Base-by-base conservation (phyloP, 2,329 filamentous ascomycete genomes). In the Aspergillus texensis region DNA sequence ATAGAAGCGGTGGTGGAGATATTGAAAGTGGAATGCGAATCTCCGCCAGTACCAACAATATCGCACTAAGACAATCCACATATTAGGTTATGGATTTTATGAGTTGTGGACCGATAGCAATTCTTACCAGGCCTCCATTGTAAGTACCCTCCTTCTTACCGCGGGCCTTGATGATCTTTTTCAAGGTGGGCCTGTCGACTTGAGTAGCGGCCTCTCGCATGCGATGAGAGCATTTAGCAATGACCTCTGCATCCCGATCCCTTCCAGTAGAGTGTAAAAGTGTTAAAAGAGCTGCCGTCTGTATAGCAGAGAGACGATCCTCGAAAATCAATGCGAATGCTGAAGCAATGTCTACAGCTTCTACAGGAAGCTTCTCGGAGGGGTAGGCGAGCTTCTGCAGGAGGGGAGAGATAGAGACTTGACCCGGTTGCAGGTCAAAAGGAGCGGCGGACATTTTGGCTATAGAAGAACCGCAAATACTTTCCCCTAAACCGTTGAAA, bases 1-100 rank as follows among this genome's bases (percentile, higher is more conserved):
- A 99, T 97, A 21, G 93, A 97, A 2, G 95, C 88, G 8, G 95
- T 97, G 5, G 95, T 99, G 71, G 91, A 95, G 76, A 99, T 94
- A 79, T 99, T 99, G 88, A 97, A 99, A 39, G 95, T 99, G 78
- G 96, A 93, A 84, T 98, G 94, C 24, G 91, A 90, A 81, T 99
- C 95, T 74, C 95, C 95, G 69, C 95, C 95, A 9, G 95, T 99
- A 70, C 95, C 95, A 63, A 99, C 95, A 76, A 99, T 98, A 78
- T 99, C 95, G 77, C 94, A 89, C 86, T 88, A 67, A 32, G 52
- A 34, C 8, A 34, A 50, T 30, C 28, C 16, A 12, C 12, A 60
- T n/a, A 26, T 55, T 26, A 55, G 52, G 10, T 21, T 55, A 36
- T 8, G 1, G n/a, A 16, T n/a, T 39, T 2, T 19, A 55, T 26